phyloP scores from a whole-genome alignment of 768 basidiomycete species.

The Termitomyces sp. region DNA sequence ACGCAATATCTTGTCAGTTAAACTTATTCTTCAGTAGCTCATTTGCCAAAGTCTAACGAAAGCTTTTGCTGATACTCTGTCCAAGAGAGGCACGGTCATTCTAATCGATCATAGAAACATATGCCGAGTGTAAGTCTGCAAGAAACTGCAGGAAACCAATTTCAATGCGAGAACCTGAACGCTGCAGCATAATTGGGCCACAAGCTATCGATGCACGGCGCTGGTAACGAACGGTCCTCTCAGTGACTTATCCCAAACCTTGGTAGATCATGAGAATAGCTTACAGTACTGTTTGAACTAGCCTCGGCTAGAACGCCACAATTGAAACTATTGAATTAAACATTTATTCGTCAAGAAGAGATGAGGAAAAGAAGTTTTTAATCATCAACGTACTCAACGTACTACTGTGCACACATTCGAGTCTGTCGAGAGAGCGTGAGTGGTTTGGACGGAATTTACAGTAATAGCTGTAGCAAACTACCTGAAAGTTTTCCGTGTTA shows the following conservation, averaged over 20 bases:
- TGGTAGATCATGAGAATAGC: not conserved
- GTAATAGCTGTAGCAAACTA: conserved; percentile 16
- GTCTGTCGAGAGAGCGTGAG: conserved; percentile 39
- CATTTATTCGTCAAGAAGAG: not conserved
- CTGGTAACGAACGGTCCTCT: conserved; percentile 16
- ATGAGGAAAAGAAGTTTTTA: not conserved
- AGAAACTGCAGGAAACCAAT: not conserved
- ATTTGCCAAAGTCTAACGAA: no score
- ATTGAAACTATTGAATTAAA: not conserved
- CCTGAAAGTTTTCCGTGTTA: not conserved
- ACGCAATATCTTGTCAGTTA: no score
- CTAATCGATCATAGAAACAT: no score
- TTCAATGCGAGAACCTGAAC: not conserved
- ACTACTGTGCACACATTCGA: conserved; percentile 41
- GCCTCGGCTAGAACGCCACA: conserved; percentile 27
- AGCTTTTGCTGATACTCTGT: no score
- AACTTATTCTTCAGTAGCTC: no score
- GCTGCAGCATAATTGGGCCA: conserved; percentile 32
- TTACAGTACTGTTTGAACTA: conserved; percentile 44
- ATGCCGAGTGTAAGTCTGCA: not conserved
- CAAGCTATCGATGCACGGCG: conserved; percentile 34
- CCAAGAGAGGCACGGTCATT: no score
- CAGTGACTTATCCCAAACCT: not conserved
- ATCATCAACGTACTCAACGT: conserved; percentile 10
- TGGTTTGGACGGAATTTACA: conserved; percentile 55